Base-by-base conservation (phyloP, 1,284 basidiomycete species). In the Ustilago hordei region DNA sequence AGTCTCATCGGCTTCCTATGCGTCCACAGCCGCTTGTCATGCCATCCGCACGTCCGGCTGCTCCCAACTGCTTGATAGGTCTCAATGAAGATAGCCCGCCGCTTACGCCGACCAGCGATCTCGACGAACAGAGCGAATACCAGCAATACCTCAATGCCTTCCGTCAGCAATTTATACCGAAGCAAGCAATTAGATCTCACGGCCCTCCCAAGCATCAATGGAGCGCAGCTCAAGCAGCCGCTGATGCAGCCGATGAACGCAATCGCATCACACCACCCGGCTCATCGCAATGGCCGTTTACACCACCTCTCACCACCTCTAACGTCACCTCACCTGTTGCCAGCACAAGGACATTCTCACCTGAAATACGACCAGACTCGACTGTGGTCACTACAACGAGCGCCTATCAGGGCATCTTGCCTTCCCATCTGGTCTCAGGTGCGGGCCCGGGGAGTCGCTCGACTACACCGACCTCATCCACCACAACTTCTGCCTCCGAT, bases 11-110 rank as follows among this genome's bases (percentile, higher is more conserved):
- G 17, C 64, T 41, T 34, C 60, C 61, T 1, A 17, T 59, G 32
- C 63, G 59, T 5, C 70, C 64, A 7, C 70, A 74, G 60, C 65
- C 72, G 31, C 67, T 85, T 1, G 75, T 75, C n/a, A 82, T 83
- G 74, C 83, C 83, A 0, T 68, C 80, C 4, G 83, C 83, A 7
- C 60, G 82, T 19, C 67, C 65, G 0, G 83, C 80, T 4, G 76
- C 73, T 3, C 80, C 80, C 15, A 60, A 70, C 39, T 67, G 73
- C 38, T 15, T 75, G 36, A 62, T 67, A 23, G 65, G 79, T 9
- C 70, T 85, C 52, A 83, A 84, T 55, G 74, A 78, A 31, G 77
- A 79, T 55, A 81, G 77, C 31, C 80, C 83, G 15, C 81, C 83
- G 9, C 69, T 84, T 12, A 83, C 83, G 6, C 83, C 83, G 4